Percentiles rank a stretch among this genome's conserved stretches.
Evolutionary conservation across 306 rosid genomes (phyloP).

Genomic region (Benincasa hispida): DNA sequence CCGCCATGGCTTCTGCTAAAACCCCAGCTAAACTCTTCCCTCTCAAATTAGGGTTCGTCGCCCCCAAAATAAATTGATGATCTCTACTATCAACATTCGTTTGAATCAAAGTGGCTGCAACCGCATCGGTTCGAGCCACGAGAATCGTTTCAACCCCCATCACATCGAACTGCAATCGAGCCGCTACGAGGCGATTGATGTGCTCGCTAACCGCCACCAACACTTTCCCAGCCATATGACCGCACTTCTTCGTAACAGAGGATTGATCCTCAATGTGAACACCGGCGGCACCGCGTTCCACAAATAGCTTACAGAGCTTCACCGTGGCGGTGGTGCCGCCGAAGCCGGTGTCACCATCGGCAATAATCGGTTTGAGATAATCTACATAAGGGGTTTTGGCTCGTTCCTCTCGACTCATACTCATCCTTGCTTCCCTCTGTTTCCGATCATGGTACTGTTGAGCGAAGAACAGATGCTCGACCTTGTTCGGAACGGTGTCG

Average conservation of each 20-base stretch:
- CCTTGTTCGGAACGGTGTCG: conserved; percentile 98
- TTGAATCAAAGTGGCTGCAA: conserved; percentile 64
- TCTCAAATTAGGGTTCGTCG: conserved; percentile 40
- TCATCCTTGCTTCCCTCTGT: conserved; percentile 82
- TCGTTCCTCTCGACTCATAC: conserved; percentile 66
- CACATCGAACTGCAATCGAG: conserved; percentile 85
- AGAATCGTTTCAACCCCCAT: conserved; percentile 87
- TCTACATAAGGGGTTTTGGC: conserved; percentile 67
- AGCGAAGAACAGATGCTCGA: conserved; percentile 81
- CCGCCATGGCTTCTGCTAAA: conserved; percentile 50
- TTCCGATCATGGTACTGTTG: conserved; percentile 89
- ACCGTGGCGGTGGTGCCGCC: conserved; percentile 84
- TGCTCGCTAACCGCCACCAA: conserved; percentile 72
- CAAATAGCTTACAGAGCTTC: conserved; percentile 93
- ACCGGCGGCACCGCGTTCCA: conserved; percentile 93
- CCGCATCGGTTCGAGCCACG: conserved; percentile 92
- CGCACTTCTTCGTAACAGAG: conserved; percentile 82
- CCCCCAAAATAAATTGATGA: conserved; percentile 83
- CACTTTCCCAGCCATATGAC: conserved; percentile 97
- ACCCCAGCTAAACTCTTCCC: conserved; percentile 47
- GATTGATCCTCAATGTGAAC: conserved; percentile 96
- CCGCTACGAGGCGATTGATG: conserved; percentile 81
- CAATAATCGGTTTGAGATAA: conserved; percentile 82
- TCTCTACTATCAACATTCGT: conserved; percentile 75
- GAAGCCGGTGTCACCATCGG: conserved; percentile 87